These are phyloP conservation scores for Lecanicillium sp. DNA, from an alignment of 2,329 filamentous ascomycete species.

Conservation along the genomic window DNA sequence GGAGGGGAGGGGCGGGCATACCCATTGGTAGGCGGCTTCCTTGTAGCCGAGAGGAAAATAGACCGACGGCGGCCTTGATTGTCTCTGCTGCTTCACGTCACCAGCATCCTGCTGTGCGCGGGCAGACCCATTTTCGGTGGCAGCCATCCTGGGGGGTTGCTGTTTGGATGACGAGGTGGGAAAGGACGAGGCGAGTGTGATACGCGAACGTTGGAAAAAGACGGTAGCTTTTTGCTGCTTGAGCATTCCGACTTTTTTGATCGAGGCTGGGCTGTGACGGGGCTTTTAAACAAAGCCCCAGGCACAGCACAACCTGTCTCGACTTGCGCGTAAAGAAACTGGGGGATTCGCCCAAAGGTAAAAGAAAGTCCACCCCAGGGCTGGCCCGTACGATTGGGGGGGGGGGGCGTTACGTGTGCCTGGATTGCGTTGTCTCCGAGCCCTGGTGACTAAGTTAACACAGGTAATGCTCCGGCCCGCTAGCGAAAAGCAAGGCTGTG, in stretches of 20 bases:
- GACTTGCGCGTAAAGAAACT: conserved; percentile 3
- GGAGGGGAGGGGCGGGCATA: conserved; percentile 34
- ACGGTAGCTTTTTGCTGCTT: conserved; percentile 35
- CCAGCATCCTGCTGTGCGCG: conserved; percentile 18
- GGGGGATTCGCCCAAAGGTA: too few species aligned
- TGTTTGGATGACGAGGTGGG: conserved; percentile 17
- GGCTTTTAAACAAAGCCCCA: conserved; percentile 20
- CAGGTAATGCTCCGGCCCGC: neutral
- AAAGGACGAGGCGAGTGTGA: conserved; percentile 28
- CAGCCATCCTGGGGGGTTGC: conserved; percentile 29
- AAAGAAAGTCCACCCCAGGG: conserved; percentile 4
- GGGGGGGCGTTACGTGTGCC: too few species aligned
- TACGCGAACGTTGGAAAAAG: conserved; percentile 36
- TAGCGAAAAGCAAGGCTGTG: neutral
- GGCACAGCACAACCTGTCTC: conserved; percentile 15
- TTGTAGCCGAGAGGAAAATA: conserved; percentile 88
- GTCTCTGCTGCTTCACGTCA: conserved; percentile 23
- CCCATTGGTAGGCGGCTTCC: conserved; percentile 88
- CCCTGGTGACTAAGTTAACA: too few species aligned
- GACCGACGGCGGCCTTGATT: conserved; percentile 25
- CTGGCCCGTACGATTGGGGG: too few species aligned
- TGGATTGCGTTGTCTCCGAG: too few species aligned
- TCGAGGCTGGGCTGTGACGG: conserved; percentile 17
- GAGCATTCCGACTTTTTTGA: conserved; percentile 35
- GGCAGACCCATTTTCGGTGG: conserved; percentile 25